A percentile compares a stretch with the other conserved stretches of the same genome.
Evolutionary conservation across 1,139 yeast species (phyloP).

Genomic region (Suhomyces yuchorum): DNA sequence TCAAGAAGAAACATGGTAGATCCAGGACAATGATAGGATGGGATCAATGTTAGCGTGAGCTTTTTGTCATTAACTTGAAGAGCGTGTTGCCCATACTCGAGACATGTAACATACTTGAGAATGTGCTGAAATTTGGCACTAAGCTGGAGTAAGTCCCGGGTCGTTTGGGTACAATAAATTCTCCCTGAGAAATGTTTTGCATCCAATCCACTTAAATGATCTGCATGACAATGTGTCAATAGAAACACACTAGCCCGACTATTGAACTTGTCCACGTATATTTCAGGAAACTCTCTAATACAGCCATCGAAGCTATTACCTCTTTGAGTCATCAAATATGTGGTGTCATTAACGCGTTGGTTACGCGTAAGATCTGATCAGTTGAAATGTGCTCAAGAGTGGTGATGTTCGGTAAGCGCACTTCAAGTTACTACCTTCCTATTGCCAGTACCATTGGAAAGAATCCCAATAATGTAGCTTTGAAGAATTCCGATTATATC

Average conservation of each 20-base stretch:
- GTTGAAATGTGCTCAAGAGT: not conserved
- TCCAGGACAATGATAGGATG: slow-evolving; percentile 66
- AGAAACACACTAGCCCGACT: slow-evolving; percentile 31
- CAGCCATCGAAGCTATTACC: slow-evolving; percentile 31
- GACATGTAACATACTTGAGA: slow-evolving; percentile 23
- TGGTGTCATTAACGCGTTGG: slow-evolving; percentile 1
- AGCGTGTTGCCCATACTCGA: slow-evolving; percentile 16
- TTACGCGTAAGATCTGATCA: not conserved
- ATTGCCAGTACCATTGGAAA: no score
- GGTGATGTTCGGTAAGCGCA: not conserved
- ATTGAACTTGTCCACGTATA: slow-evolving; percentile 49
- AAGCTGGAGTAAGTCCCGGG: slow-evolving; percentile 37
- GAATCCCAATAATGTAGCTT: no score
- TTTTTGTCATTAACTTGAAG: slow-evolving; percentile 16
- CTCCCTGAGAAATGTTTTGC: slow-evolving; percentile 40
- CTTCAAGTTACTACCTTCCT: not conserved
- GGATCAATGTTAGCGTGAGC: slow-evolving; percentile 27
- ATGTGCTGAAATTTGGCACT: slow-evolving; percentile 28
- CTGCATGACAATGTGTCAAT: slow-evolving; percentile 59
- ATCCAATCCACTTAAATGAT: slow-evolving; percentile 55
- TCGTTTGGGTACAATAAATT: slow-evolving; percentile 53
- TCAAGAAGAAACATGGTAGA: slow-evolving; percentile 58
- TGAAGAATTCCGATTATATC: no score
- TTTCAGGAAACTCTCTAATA: slow-evolving; percentile 37
- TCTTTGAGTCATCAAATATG: slow-evolving; percentile 4